Evolutionary conservation across 2,329 filamentous ascomycete genomes (phyloP).

Genomic region (Pseudogymnoascus sp.): DNA sequence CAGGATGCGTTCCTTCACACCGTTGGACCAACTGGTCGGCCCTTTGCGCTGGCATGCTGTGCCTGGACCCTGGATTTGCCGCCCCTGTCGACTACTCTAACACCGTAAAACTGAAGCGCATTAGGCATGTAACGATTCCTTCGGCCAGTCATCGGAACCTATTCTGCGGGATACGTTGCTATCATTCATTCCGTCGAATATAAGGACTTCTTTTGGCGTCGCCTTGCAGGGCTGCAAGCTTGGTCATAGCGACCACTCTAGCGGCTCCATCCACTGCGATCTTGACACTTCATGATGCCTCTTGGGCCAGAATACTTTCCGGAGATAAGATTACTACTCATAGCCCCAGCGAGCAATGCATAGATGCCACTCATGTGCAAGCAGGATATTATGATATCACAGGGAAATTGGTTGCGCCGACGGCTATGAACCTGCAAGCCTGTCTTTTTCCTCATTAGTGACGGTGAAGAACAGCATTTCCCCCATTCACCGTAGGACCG

Average conservation of each 20-base stretch:
- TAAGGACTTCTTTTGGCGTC: not conserved
- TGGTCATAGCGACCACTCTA: slow-evolving; percentile 3
- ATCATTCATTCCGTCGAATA: not conserved
- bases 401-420: not conserved
- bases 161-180: slow-evolving; percentile 4
- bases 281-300: not conserved
- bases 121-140: slow-evolving; percentile 1
- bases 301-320: not conserved
- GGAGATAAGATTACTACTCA: not conserved
- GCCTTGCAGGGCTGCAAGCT: slow-evolving; percentile 3
- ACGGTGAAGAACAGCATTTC: not conserved
- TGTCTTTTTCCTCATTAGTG: not conserved
- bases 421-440: not conserved
- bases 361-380: not conserved
- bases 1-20: slow-evolving; percentile 8
- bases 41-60: slow-evolving; percentile 1
- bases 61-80: slow-evolving; percentile 1
- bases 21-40: not conserved
- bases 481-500: not conserved
- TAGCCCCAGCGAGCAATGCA: not conserved
- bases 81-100: not conserved
- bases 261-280: slow-evolving; percentile 5
- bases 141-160: not conserved
- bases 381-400: not conserved
- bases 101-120: not conserved